Conservation (phyloP, 352 stramenopile species). For the Phytophthora lateralis region DNA sequence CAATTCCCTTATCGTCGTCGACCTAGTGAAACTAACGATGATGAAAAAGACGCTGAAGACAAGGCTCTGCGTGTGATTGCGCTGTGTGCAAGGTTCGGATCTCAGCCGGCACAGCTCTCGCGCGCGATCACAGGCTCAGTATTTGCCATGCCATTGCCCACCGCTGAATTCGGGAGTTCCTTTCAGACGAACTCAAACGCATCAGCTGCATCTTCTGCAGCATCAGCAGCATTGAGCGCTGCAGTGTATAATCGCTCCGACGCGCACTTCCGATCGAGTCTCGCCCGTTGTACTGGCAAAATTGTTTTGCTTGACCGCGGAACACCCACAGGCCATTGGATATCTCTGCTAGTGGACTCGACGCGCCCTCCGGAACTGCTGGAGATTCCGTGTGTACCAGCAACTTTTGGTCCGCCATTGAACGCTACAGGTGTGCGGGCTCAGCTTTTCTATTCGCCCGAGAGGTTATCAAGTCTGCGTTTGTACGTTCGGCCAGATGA, state of each 20-base stretch:
- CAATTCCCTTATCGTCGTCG: slow-evolving; percentile 34
- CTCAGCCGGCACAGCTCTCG: slow-evolving; percentile 47
- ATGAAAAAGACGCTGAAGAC: slow-evolving; percentile 19
- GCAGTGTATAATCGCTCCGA: slow-evolving; percentile 55
- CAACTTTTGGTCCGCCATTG: slow-evolving; percentile 55
- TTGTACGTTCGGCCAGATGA: slow-evolving; percentile 76
- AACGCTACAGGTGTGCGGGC: slow-evolving; percentile 39
- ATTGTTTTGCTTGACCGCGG: slow-evolving; percentile 64
- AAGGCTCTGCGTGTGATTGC: slow-evolving; percentile 41
- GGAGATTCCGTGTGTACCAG: slow-evolving; percentile 65
- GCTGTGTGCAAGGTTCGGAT: slow-evolving; percentile 60
- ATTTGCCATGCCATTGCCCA: slow-evolving; percentile 21
- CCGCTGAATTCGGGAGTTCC: slow-evolving; percentile 12
- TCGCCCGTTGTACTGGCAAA: slow-evolving; percentile 49
- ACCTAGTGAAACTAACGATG: slow-evolving; percentile 2
- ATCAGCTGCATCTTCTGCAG: slow-evolving; percentile 10
- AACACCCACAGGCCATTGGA: slow-evolving; percentile 59
- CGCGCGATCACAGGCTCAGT: slow-evolving; percentile 47
- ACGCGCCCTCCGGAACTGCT: slow-evolving; percentile 35
- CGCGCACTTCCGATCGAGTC: slow-evolving; percentile 47
- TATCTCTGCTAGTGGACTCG: slow-evolving; percentile 43
- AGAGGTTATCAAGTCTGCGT: slow-evolving; percentile 62
- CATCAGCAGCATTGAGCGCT: slow-evolving; percentile 36
- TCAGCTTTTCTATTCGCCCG: slow-evolving; percentile 67
- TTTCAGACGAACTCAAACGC: slow-evolving; percentile 1